Percentiles rank a stretch among this genome's conserved stretches.
Evolutionary conservation across 2,329 filamentous ascomycete species (phyloP).

Genomic region (Alternaria viburni): DNA sequence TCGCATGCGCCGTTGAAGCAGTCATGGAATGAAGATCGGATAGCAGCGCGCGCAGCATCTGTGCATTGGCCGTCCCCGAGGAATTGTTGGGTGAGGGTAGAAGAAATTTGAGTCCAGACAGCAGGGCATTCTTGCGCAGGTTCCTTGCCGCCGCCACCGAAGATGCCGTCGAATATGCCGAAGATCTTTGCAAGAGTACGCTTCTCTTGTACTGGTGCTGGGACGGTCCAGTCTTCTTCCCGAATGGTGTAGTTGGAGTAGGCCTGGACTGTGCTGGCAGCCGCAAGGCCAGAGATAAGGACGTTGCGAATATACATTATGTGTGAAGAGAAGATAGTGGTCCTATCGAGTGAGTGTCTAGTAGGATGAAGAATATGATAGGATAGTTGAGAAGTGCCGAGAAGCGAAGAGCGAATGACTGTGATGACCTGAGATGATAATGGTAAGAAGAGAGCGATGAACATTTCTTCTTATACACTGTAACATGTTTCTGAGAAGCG

Average conservation of each 20-base stretch:
- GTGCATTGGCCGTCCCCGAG: constrained; percentile 44
- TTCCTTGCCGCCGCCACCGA: constrained; percentile 8
- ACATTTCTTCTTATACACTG: constrained; percentile 28
- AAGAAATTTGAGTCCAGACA: constrained; percentile 43
- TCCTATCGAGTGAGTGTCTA: constrained; percentile 13
- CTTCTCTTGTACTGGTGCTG: constrained; percentile 15
- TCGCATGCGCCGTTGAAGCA: constrained; percentile 48
- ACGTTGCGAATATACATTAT: constrained; percentile 46
- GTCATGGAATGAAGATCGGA: constrained; percentile 45
- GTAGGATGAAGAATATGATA: neutral
- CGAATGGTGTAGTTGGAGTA: constrained; percentile 27
- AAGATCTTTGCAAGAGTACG: constrained; percentile 21
- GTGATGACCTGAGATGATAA: constrained; percentile 12
- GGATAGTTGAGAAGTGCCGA: neutral
- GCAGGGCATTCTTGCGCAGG: constrained; percentile 30
- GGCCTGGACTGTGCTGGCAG: constrained; percentile 33
- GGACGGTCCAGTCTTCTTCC: constrained; percentile 19
- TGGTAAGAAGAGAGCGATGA: constrained; percentile 4
- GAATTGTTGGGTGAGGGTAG: constrained; percentile 41
- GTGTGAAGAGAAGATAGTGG: neutral
- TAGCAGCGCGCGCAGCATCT: constrained; percentile 45
- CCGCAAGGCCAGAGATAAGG: constrained; percentile 33
- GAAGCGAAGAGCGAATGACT: constrained; percentile 18
- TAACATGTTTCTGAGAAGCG: constrained; percentile 1
- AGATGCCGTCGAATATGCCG: constrained; percentile 4